Conservation (phyloP, 768 basidiomycete species). For the Rhizopogon sp. region DNA sequence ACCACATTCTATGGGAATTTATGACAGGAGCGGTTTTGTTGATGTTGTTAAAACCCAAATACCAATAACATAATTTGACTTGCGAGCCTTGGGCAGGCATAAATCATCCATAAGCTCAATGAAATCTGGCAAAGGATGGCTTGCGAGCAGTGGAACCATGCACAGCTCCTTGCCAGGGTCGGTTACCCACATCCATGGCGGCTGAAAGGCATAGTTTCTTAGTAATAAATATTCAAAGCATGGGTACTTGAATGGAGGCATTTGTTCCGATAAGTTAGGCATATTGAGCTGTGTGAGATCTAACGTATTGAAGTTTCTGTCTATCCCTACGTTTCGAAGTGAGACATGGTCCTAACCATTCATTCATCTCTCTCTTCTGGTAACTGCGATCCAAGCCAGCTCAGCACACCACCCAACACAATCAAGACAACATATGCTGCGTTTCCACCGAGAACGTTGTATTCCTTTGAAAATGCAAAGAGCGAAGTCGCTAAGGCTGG, state of each 20-base stretch:
- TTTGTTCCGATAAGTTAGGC: too few species aligned
- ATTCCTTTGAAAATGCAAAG: slow-evolving; percentile 48
- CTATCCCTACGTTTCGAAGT: too few species aligned
- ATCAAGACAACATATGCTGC: slow-evolving; percentile 43
- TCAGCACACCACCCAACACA: slow-evolving; percentile 18
- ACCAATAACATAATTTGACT: slow-evolving; percentile 66
- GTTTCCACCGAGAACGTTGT: slow-evolving; percentile 44
- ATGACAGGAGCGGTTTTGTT: too few species aligned
- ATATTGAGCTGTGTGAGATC: too few species aligned
- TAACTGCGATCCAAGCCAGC: background rate
- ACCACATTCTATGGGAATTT: too few species aligned
- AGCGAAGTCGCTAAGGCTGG: slow-evolving; percentile 44
- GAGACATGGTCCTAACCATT: background rate
- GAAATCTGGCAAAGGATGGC: slow-evolving; percentile 73
- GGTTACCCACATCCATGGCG: slow-evolving; percentile 78
- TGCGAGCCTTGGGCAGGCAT: slow-evolving; percentile 58
- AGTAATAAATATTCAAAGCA: too few species aligned
- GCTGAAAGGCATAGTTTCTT: slow-evolving; percentile 32
- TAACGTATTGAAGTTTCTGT: background rate
- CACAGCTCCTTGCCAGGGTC: slow-evolving; percentile 85
- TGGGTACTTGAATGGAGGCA: too few species aligned
- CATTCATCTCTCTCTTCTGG: background rate
- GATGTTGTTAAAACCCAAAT: slow-evolving; percentile 86
- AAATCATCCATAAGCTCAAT: slow-evolving; percentile 79
- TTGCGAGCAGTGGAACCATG: slow-evolving; percentile 68